Evolutionary conservation across 257 asterid species (phyloP).

Genomic region (Lycium ferocissimum): DNA sequence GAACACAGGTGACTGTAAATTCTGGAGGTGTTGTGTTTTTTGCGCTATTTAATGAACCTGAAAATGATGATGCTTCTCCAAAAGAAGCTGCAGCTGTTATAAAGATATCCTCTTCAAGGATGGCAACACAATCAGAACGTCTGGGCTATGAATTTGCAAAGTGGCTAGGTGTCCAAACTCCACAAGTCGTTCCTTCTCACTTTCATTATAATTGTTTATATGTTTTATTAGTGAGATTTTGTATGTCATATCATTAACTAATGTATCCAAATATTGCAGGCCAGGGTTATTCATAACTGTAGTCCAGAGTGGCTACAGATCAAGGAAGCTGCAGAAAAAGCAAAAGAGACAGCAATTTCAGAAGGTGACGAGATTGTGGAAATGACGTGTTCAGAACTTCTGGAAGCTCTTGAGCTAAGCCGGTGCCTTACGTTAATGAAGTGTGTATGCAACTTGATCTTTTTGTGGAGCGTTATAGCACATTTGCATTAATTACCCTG

Average conservation of each 20-base stretch:
- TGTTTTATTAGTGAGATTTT: conserved; percentile 1
- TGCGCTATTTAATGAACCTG: conserved; percentile 83
- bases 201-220: conserved; percentile 27
- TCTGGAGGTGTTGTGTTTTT: conserved; percentile 98
- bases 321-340: conserved; percentile 93
- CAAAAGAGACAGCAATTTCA: conserved; percentile 67
- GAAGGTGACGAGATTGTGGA: conserved; percentile 93
- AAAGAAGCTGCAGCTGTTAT: conserved; percentile 97
- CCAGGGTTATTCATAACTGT: conserved; percentile 87
- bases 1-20: conserved; percentile 91
- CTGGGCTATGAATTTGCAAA: conserved; percentile 98
- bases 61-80: conserved; percentile 66
- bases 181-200: conserved; percentile 82
- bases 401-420: conserved; percentile 99
- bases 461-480: conserved; percentile 1
- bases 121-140: conserved; percentile 99
- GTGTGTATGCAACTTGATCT: conserved; percentile 46
- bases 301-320: conserved; percentile 94
- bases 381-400: conserved; percentile 93
- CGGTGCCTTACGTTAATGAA: conserved; percentile 94
- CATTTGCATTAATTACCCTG: background rate
- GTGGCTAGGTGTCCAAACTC: conserved; percentile 99
- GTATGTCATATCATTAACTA: conserved; percentile 34
- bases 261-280: conserved; percentile 51
- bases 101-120: conserved; percentile 95